Base-by-base conservation (phyloP, 257 asterid species). In the Lycium barbarum region DNA sequence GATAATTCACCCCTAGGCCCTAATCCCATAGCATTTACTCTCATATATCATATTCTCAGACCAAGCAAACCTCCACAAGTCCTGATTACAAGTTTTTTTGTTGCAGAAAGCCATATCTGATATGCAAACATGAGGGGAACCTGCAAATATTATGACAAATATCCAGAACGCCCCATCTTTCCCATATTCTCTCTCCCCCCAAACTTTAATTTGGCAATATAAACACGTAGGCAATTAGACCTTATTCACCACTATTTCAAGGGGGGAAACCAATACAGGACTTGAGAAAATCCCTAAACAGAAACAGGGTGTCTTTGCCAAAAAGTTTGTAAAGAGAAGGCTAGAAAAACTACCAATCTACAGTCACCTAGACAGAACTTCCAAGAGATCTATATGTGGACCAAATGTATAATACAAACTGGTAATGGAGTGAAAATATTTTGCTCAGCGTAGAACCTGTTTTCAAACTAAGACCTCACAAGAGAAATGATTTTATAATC, bases 31-130 rank as follows among this genome's bases (percentile, higher is more conserved):
- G 51, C 76, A 68, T 36, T 38, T 68, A 68, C 51, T 15, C 20
- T 68, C 76, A 36, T 15, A 35, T 68, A 67, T 68, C 76, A 66
- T 66, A 66, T 33, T 66, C 45, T 66, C 15, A 66, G n/a, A 66
- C 45, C 47, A 67, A 35, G 20, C 10, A 40, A 36, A 68, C 51
- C 76, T 36, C 22, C 76, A 36, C 45, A 68, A 68, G 12, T 68
- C 76, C 76, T 68, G 6, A 36, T 68, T 66, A 66, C 73, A 66
- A 68, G 13, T 36, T 68, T 14, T 35, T 68, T 6, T 36, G 6
- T 36, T 68, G 76, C 13, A 1, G 76, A 68, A 15, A 68, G 76
- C 26, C 51, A 68, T 15, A 68, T 36, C 26, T 1, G 35, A 35
- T 35, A 20, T 35, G 74, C 49, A 67, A 35, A 35, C 22, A 35